phyloP scores from a whole-genome alignment of 2,329 filamentous ascomycete species.

The Chaetomium olivaceum region DNA sequence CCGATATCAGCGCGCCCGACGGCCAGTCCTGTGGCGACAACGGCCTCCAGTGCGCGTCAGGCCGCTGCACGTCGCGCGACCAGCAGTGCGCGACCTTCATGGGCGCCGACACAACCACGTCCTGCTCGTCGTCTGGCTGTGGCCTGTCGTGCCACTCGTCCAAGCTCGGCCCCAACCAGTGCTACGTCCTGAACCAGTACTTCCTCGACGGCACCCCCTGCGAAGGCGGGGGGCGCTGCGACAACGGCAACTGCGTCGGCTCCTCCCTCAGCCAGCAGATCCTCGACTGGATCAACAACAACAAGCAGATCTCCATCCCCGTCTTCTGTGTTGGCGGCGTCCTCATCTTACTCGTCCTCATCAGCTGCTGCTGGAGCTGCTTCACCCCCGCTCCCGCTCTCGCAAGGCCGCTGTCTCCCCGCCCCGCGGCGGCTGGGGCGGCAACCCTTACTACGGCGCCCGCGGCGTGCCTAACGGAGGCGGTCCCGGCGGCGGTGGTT shows the following conservation, averaged over 20 bases:
- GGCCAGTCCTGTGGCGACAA: slow-evolving; percentile 68
- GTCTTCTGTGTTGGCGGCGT: slow-evolving; percentile 70
- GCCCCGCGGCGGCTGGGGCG: slow-evolving; percentile 5
- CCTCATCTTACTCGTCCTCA: slow-evolving; percentile 67
- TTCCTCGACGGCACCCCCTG: slow-evolving; percentile 92
- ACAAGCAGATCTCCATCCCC: slow-evolving; percentile 82
- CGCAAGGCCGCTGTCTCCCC: slow-evolving; percentile 8
- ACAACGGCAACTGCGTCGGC: slow-evolving; percentile 75
- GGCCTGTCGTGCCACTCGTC: slow-evolving; percentile 74
- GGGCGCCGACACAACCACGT: slow-evolving; percentile 69
- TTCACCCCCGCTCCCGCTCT: slow-evolving; percentile 44
- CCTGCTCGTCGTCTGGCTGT: slow-evolving; percentile 75
- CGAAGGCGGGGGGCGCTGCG: slow-evolving; percentile 74
- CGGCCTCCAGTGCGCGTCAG: slow-evolving; percentile 78
- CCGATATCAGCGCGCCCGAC: slow-evolving; percentile 68
- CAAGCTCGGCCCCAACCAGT: slow-evolving; percentile 63
- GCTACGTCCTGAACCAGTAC: slow-evolving; percentile 80
- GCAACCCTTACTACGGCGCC: slow-evolving; percentile 11
- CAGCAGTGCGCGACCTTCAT: slow-evolving; percentile 85
- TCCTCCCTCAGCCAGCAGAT: slow-evolving; percentile 70
- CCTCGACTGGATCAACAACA: slow-evolving; percentile 70
- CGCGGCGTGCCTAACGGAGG: background rate
- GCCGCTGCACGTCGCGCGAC: slow-evolving; percentile 91
- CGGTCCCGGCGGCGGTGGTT: background rate
- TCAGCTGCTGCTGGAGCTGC: slow-evolving; percentile 65